Base-by-base conservation (phyloP, 495 filamentous ascomycete genomes). In the Podospora australis region DNA sequence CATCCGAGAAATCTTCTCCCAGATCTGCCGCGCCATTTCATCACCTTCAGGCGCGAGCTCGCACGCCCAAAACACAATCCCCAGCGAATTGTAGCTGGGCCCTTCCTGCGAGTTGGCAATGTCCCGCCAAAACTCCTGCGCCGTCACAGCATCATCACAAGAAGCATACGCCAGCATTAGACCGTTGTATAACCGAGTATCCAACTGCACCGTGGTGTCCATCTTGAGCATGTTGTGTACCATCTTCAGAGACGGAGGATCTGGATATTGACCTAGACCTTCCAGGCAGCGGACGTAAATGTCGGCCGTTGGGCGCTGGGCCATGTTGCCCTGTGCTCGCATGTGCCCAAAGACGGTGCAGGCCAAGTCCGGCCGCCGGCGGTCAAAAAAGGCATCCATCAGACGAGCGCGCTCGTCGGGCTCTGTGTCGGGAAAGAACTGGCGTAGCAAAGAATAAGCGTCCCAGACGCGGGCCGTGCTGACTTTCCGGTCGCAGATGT, bases 171-270 rank as follows among this genome's bases (percentile, higher is more conserved):
- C 92, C 21, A 90, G 70, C 85, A 98, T 96, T 21, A 98, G 70
- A 0, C 82, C 77, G 55, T 96, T 96, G 42, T 81, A 73, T 1
- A 97, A 62, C 40, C 69, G 70, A 2, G 91, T 96, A 60, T 80
- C 83, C 13, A 84, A 72, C 48, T 92, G 83, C 28, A 97, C 72
- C 35, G 78, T 73, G 7, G 80, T 70, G 66, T 97, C 92, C 52
- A 97, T 80, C 65, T 95, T 96, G 39, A 96, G 73, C 79, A 94
- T 89, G 57, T 95, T 95, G 60, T 94, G 86, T 13, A 95, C 76
- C 29, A 83, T 75, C 47, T 81, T 74, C 25, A 96, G 67, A 30
- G 78, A 78, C 26, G 86, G 82, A 2, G 66, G 46, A 50, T 94
- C 83, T 0, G 70, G 77, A 6, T 71, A 72, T 21, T 73, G 67